Evolutionary conservation across 441 rosid genomes (phyloP).

Genomic region (Pelargonium australe): DNA sequence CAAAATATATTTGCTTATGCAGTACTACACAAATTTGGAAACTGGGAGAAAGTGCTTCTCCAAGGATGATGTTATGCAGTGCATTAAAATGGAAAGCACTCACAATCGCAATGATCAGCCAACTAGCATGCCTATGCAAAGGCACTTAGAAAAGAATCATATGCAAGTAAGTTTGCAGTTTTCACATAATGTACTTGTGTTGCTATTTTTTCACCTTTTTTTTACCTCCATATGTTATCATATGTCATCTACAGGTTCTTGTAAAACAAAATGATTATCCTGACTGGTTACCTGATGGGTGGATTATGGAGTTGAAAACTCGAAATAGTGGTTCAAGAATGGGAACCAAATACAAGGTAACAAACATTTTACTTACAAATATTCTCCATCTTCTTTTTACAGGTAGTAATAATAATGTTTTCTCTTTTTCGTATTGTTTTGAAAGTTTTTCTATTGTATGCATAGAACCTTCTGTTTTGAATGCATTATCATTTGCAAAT

Average conservation of each 20-base stretch:
- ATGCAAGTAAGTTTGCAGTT: conserved; percentile 23
- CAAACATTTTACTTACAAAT: neutral
- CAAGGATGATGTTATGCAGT: conserved; percentile 42
- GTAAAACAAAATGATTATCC: conserved; percentile 24
- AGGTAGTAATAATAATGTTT: neutral
- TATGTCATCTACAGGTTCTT: conserved; percentile 21
- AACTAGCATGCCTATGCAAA: conserved; percentile 5
- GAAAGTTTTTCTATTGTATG: neutral
- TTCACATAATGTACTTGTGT: conserved; percentile 1
- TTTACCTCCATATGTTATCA: conserved; percentile 3
- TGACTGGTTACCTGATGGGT: conserved; percentile 41
- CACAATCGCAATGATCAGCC: conserved; percentile 16
- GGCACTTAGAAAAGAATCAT: conserved; percentile 19
- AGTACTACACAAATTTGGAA: conserved; percentile 39
- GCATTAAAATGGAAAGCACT: conserved; percentile 21
- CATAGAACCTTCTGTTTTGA: neutral
- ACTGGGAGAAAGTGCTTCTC: conserved; percentile 42
- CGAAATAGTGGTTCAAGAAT: conserved; percentile 18
- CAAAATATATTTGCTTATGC: conserved; percentile 20
- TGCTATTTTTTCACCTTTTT: conserved; percentile 15
- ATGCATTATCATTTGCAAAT: conserved; percentile 4
- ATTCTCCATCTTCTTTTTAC: neutral
- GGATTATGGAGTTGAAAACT: conserved; percentile 29
- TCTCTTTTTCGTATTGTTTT: neutral
- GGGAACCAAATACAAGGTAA: conserved; percentile 38